Base-by-base conservation (phyloP, 345 rosid species). In the Melastoma malabathricum region DNA sequence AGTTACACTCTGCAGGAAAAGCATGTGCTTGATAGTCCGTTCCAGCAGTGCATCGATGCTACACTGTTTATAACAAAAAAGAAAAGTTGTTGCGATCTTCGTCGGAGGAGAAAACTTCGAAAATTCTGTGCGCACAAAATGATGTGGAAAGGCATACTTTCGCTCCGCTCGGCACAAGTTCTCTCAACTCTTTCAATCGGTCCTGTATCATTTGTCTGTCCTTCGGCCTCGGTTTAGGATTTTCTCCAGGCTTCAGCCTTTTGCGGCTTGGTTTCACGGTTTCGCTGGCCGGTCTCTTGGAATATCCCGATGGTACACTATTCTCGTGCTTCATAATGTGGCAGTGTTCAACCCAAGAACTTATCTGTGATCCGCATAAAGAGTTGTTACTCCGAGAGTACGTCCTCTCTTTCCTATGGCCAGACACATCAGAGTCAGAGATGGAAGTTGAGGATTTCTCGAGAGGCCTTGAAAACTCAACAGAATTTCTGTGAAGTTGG, bases 201-300 rank as follows among this genome's bases (percentile, higher is more conserved):
- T 92, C 99, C 76, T 92, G 99, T 61, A 92, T 92, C 97, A 84
- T 74, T 57, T 92, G 99, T 5, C 99, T 86, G 76, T 92, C 99
- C 69, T 88, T 92, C 20, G 99, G 99, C 77, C 97, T 84, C 23
- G 97, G 95, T 61, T 89, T 71, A 20, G 95, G 86, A 47, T 75
- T 92, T 81, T 84, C 99, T 50, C 99, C 99, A 27, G 86, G 79
- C 68, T 79, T 92, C 63, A 73, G 75, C 59, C 88, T 79, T 67
- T 92, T 92, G 46, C 88, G 89, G 66, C 70, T 77, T 16, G 83
- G 78, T 62, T 81, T 92, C 43, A 70, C 47, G 16, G 56, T 52
- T 71, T 34, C 41, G 41, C 75, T 89, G 46, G 76, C 78, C 43
- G 68, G 81, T 62, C 63, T 76, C 69, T 73, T 85, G 47, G 94